Conservation (phyloP, 345 rosid genomes). For the Boechera stricta region DNA sequence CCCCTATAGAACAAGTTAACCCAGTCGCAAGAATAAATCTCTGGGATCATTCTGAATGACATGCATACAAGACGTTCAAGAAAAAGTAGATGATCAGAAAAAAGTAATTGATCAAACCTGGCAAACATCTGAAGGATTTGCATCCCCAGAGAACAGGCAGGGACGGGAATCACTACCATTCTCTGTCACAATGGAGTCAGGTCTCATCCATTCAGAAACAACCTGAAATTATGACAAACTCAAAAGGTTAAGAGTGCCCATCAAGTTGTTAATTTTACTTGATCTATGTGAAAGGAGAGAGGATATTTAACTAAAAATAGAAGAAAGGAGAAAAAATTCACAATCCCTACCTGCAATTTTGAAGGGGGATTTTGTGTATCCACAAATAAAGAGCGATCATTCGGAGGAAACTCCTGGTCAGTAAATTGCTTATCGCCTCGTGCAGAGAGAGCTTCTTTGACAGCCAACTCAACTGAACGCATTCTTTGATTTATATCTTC, state of each 20-base stretch:
- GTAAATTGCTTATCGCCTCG: slow-evolving; percentile 88
- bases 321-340: slow-evolving; percentile 22
- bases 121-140: slow-evolving; percentile 98
- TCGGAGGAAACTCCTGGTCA: slow-evolving; percentile 98
- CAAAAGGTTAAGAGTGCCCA: slow-evolving; percentile 41
- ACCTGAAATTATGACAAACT: slow-evolving; percentile 56
- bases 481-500: slow-evolving; percentile 94
- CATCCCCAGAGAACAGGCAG: slow-evolving; percentile 90
- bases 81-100: not conserved
- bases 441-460: slow-evolving; percentile 93
- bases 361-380: slow-evolving; percentile 84
- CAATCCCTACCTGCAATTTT: slow-evolving; percentile 79
- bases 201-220: slow-evolving; percentile 98
- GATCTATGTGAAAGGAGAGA: slow-evolving; percentile 14
- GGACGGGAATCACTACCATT: slow-evolving; percentile 63
- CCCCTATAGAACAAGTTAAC: slow-evolving; percentile 62
- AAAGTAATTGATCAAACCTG: slow-evolving; percentile 64
- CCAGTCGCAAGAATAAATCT: slow-evolving; percentile 17
- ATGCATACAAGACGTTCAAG: slow-evolving; percentile 29
- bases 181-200: slow-evolving; percentile 80
- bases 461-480: slow-evolving; percentile 97
- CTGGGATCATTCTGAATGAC: slow-evolving; percentile 13
- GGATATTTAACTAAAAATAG: slow-evolving; percentile 25
- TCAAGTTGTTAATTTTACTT: slow-evolving; percentile 26
- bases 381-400: slow-evolving; percentile 82